These are phyloP conservation scores for Haplographium delicatum DNA, from an alignment of 495 filamentous ascomycete species.

Conservation along the genomic window DNA sequence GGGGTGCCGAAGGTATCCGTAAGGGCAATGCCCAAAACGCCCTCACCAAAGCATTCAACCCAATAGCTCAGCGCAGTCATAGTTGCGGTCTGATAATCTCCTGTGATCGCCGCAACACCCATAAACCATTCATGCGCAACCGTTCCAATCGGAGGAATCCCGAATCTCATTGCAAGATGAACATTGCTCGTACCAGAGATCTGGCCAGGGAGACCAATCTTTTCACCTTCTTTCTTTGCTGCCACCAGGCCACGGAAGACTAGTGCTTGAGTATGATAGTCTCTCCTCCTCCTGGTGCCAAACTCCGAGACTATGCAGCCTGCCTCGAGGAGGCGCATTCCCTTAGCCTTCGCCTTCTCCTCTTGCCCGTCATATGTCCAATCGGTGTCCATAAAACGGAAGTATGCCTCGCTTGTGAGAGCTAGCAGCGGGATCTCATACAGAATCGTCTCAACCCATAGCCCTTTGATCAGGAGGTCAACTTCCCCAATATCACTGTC, in stretches of 20 bases:
- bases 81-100: slow-evolving; percentile 78
- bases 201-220: slow-evolving; percentile 58
- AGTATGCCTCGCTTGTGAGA: slow-evolving; percentile 90
- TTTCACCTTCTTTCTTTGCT: slow-evolving; percentile 62
- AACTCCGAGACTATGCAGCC: slow-evolving; percentile 94
- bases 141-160: slow-evolving; percentile 77
- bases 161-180: slow-evolving; percentile 91
- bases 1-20: slow-evolving; percentile 98
- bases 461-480: slow-evolving; percentile 65
- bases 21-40: slow-evolving; percentile 83
- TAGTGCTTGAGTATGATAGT: slow-evolving; percentile 91
- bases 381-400: slow-evolving; percentile 86
- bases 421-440: slow-evolving; percentile 96
- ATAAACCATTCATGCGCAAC: slow-evolving; percentile 99
- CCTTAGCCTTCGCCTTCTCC: slow-evolving; percentile 76
- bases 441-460: slow-evolving; percentile 92
- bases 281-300: slow-evolving; percentile 78
- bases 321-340: slow-evolving; percentile 63
- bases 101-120: slow-evolving; percentile 87
- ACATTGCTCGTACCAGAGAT: slow-evolving; percentile 93
- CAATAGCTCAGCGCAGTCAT: slow-evolving; percentile 79
- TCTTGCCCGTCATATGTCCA: slow-evolving; percentile 84
- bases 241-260: slow-evolving; percentile 77
- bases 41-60: slow-evolving; percentile 87
- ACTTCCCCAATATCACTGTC: slow-evolving; percentile 70